phyloP scores from a whole-genome alignment of 371 early-diverging fungal species.

The Mucor indicus region DNA sequence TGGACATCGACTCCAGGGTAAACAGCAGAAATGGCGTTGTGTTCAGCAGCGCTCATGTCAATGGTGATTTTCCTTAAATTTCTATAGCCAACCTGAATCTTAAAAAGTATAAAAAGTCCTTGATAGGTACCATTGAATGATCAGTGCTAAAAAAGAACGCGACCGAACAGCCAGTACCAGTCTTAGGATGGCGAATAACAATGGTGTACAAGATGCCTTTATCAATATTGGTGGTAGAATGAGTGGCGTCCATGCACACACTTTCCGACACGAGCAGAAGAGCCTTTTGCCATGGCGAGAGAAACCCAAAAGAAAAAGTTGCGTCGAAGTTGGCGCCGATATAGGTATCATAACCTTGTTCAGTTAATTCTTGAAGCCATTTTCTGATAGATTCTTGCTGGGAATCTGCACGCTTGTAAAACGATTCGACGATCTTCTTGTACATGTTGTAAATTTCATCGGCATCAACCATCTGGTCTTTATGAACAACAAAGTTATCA shows the following conservation, averaged over 20 bases:
- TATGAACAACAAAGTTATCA: no score
- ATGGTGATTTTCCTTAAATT: not conserved
- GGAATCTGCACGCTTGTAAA: no score
- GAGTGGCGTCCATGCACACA: not conserved
- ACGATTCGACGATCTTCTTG: no score
- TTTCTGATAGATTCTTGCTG: no score
- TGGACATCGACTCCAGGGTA: not conserved
- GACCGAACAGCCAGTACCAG: not conserved
- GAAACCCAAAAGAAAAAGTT: not conserved
- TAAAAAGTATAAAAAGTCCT: not conserved
- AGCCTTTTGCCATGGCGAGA: not conserved
- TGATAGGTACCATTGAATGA: not conserved
- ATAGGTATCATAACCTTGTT: not conserved
- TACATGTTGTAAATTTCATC: no score
- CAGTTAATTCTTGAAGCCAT: not conserved
- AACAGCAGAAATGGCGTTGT: not conserved
- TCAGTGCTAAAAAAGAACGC: conserved; percentile 1
- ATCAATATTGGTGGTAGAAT: not conserved
- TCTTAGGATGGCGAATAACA: not conserved
- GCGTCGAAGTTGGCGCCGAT: not conserved
- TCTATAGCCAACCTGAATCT: not conserved
- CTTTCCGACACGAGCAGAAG: not conserved
- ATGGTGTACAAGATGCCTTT: not conserved
- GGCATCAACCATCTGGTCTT: no score
- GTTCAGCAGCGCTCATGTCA: not conserved